Base-by-base conservation (phyloP, 352 stramenopile species). In the Phytophthora uliginosa region DNA sequence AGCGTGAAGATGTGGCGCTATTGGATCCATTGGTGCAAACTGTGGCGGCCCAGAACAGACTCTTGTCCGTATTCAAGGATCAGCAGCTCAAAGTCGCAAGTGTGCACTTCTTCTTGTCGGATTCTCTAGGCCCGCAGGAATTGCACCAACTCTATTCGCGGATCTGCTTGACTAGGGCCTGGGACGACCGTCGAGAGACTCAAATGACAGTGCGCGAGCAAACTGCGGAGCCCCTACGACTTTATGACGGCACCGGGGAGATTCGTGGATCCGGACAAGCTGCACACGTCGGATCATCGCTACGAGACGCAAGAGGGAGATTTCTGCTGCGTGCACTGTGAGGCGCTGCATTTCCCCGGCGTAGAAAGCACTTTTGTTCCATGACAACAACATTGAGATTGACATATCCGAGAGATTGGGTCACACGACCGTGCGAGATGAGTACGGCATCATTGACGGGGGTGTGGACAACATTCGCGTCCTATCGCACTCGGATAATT, bases 21-120 rank as follows among this genome's bases (percentile, higher is more conserved):
- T 7, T 74, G 24, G 58, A 76, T 20, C 40, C 67, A 0, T 62
- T 22, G 8, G 26, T 69, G 45, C 65, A 76, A 20, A 28, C 66
- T 7, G 59, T 62, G 20, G 31, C 71, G 34, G 63, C 59, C 4
- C 48, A 79, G 56, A 81, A 85, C 51, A 47, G 58, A 8, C 57
- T 74, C 3, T 6, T 86, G 15, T 72, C 73, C 3, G 67, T 76
- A 22, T 74, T 77, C 45, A 70, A 77, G 33, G 60, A 53, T 1
- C 73, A 86, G 62, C 79, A 82, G 59, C 70, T 86, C n/a, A 63
- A 68, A 48, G 55, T 82, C 10, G 76, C 79, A 7, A 69, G 22
- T 6, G 69, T 69, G 17, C 78, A 81, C 38, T 86, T 76, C 17
- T 69, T 86, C 45, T 48, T 84, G 31, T 45, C 62, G 1, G 64